Evolutionary conservation across 805 yeast species (phyloP).

Genomic region (Peterozyma toletana): DNA sequence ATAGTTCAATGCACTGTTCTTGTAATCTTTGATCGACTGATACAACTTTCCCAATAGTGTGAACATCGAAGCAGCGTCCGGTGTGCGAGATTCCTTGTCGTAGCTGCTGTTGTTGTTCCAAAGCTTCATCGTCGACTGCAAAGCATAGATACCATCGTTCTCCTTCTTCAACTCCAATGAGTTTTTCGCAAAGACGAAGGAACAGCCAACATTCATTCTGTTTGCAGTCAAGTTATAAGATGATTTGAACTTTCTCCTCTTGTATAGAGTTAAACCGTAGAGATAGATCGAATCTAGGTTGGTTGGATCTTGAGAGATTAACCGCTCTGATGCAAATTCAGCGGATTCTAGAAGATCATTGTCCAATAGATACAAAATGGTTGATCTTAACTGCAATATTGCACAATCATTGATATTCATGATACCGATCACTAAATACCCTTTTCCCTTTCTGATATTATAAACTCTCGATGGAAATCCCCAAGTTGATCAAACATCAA

Average conservation of each 20-base stretch:
- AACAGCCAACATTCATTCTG: slow-evolving; percentile 52
- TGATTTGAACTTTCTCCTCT: slow-evolving; percentile 51
- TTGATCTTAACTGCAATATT: slow-evolving; percentile 37
- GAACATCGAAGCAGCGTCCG: slow-evolving; percentile 67
- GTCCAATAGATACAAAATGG: slow-evolving; percentile 66
- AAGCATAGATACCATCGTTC: slow-evolving; percentile 54
- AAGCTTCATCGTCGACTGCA: slow-evolving; percentile 27
- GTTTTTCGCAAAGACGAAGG: slow-evolving; percentile 66
- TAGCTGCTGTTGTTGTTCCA: slow-evolving; percentile 22
- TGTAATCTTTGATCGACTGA: slow-evolving; percentile 46
- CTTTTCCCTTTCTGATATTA: no score
- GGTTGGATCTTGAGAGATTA: slow-evolving; percentile 54
- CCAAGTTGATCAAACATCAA: no score
- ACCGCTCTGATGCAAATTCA: slow-evolving; percentile 78
- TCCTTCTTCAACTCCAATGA: slow-evolving; percentile 48
- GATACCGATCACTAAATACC: neutral
- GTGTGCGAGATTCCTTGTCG: slow-evolving; percentile 26
- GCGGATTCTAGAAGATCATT: slow-evolving; percentile 68
- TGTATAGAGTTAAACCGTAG: slow-evolving; percentile 59
- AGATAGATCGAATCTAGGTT: slow-evolving; percentile 59
- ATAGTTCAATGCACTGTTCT: slow-evolving; percentile 61
- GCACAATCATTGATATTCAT: neutral
- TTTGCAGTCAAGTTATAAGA: slow-evolving; percentile 44
- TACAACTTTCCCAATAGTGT: slow-evolving; percentile 67
- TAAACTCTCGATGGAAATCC: no score